phyloP scores from a whole-genome alignment of 352 stramenopile species.

The Phytophthora capsici region DNA sequence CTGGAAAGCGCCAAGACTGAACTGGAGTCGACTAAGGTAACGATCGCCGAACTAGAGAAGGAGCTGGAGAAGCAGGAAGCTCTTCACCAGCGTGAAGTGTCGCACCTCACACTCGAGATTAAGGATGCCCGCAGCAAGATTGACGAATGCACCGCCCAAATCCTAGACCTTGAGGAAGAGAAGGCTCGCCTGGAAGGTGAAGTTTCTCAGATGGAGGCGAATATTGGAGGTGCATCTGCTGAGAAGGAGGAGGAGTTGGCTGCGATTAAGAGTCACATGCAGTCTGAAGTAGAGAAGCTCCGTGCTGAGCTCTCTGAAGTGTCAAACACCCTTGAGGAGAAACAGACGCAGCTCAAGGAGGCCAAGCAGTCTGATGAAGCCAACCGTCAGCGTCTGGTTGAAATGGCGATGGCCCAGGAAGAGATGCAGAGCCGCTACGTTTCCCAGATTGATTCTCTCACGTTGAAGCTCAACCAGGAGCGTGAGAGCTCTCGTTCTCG shows the following conservation, averaged over 20 bases:
- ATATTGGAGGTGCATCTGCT: constrained; percentile 37
- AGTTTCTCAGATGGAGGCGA: constrained; percentile 46
- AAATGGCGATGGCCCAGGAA: constrained; percentile 52
- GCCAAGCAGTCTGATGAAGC: constrained; percentile 44
- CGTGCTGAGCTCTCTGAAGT: constrained; percentile 39
- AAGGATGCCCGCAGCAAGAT: constrained; percentile 50
- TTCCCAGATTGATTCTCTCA: constrained; percentile 48
- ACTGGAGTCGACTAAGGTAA: constrained; percentile 45
- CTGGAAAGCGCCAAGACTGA: constrained; percentile 43
- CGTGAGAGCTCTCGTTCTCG: constrained; percentile 47
- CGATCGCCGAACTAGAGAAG: constrained; percentile 45
- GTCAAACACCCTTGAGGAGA: constrained; percentile 38
- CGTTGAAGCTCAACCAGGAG: constrained; percentile 53
- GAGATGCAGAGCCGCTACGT: constrained; percentile 50
- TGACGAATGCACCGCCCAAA: constrained; percentile 39
- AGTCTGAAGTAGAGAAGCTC: constrained; percentile 33
- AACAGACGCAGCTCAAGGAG: constrained; percentile 38
- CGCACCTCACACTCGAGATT: constrained; percentile 47
- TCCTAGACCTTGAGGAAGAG: constrained; percentile 41
- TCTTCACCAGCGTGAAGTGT: constrained; percentile 48
- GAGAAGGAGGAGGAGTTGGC: constrained; percentile 39
- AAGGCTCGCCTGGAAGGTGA: constrained; percentile 49
- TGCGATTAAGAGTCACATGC: constrained; percentile 35
- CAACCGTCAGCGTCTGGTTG: constrained; percentile 46
- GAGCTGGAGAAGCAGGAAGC: constrained; percentile 42